Evolutionary conservation across 192 early-diverging fungal species (phyloP).

Genomic region (Umbelopsis sp.): DNA sequence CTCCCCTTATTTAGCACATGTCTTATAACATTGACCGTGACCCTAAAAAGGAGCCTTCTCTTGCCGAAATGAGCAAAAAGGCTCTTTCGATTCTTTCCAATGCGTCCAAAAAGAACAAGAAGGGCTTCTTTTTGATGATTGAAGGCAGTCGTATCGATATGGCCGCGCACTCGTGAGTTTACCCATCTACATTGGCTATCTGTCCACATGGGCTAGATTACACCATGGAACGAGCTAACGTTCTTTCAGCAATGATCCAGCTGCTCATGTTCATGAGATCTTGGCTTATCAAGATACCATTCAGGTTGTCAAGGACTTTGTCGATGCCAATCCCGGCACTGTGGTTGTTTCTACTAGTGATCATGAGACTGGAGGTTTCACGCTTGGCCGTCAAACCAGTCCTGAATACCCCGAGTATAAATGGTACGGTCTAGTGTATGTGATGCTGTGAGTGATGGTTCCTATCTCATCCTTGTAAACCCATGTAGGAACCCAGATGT

Average conservation of each 20-base stretch:
- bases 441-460: no score
- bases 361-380: slow-evolving; percentile 67
- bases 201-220: no score
- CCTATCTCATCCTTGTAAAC: no score
- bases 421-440: slow-evolving; percentile 37
- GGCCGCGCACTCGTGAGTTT: slow-evolving; percentile 49
- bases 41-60: slow-evolving; percentile 42
- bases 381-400: slow-evolving; percentile 42
- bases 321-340: slow-evolving; percentile 50
- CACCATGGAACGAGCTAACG: background rate
- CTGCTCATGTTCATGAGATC: slow-evolving; percentile 61
- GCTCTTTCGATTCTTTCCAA: slow-evolving; percentile 43
- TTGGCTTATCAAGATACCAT: slow-evolving; percentile 60
- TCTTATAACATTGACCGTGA: slow-evolving; percentile 54
- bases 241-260: slow-evolving; percentile 55
- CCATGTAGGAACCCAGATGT: slow-evolving; percentile 67
- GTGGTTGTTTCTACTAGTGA: slow-evolving; percentile 60
- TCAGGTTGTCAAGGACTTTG: slow-evolving; percentile 46
- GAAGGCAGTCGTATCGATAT: slow-evolving; percentile 65
- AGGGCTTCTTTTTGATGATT: slow-evolving; percentile 63
- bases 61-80: slow-evolving; percentile 54
- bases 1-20: slow-evolving; percentile 46
- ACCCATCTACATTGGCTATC: background rate
- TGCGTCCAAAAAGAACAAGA: slow-evolving; percentile 18
- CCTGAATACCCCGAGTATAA: slow-evolving; percentile 48